A percentile compares a stretch with the other conserved stretches of the same genome.
These are phyloP conservation scores for Ampelocalamus luodianensis DNA, from an alignment of 176 grass and related monocot genomes.

Conservation along the genomic window DNA sequence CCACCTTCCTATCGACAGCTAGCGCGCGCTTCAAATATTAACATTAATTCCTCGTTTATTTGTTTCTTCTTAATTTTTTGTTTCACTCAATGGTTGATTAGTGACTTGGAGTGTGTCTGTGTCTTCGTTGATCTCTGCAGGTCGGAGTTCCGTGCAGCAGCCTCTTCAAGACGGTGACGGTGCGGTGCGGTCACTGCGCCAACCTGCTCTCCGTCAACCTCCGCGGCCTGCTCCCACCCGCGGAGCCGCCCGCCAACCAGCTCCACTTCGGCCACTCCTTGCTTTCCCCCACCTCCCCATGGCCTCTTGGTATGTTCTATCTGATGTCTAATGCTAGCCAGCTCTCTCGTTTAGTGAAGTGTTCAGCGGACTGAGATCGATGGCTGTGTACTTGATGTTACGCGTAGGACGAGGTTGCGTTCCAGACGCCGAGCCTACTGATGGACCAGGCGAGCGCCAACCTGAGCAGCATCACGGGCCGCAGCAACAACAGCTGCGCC, in stretches of 20 bases:
- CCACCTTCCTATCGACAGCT: conserved; percentile 43
- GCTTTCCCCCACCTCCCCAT: conserved; percentile 64
- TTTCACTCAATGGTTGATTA: background rate
- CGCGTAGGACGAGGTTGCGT: conserved; percentile 72
- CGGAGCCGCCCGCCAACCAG: conserved; percentile 56
- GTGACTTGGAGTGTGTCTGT: background rate
- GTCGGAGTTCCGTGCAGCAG: conserved; percentile 94
- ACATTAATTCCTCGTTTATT: background rate
- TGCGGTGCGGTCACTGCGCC: conserved; percentile 92
- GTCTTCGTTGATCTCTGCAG: conserved; percentile 35
- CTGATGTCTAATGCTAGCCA: background rate
- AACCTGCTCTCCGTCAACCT: conserved; percentile 97
- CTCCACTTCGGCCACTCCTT: conserved; percentile 71
- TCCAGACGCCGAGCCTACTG: conserved; percentile 66
- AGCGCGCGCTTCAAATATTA: background rate
- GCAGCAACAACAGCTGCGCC: conserved; percentile 57
- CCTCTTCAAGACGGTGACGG: conserved; percentile 96
- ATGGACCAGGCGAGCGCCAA: conserved; percentile 65
- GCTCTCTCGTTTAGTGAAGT: background rate
- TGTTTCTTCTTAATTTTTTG: background rate
- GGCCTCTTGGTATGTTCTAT: conserved; percentile 60
- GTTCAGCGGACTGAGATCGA: background rate
- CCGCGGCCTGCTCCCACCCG: conserved; percentile 67
- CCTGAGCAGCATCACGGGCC: conserved; percentile 48
- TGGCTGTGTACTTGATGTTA: background rate